These are phyloP conservation scores for Entonaema liquescens DNA, from an alignment of 495 filamentous ascomycete species.

Conservation along the genomic window DNA sequence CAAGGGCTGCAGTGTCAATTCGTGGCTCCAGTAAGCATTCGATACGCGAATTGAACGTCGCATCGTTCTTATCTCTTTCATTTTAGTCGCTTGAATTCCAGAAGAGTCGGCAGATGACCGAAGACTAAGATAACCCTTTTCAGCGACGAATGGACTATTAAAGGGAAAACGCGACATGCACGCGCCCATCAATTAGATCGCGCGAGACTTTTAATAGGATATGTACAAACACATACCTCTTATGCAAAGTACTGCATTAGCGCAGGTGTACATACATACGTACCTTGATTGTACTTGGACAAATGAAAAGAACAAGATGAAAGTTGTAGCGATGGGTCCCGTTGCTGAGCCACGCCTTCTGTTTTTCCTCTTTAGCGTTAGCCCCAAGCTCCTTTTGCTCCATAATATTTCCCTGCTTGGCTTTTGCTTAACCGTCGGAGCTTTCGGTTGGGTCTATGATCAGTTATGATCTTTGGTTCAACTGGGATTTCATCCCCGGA, in stretches of 20 bases:
- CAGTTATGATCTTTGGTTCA: constrained; percentile 18
- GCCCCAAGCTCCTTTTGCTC: background rate
- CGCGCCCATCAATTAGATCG: constrained; percentile 20
- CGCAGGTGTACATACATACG: background rate
- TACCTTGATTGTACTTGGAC: no score
- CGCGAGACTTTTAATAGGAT: constrained; percentile 5
- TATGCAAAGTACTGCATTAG: no score
- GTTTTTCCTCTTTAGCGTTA: constrained; percentile 15
- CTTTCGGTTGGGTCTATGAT: constrained; percentile 31
- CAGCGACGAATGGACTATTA: constrained; percentile 30
- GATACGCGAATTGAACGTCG: constrained; percentile 24
- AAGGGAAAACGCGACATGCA: constrained; percentile 34
- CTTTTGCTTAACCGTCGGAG: constrained; percentile 14
- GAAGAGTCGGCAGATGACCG: constrained; percentile 9
- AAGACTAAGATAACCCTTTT: constrained; percentile 19
- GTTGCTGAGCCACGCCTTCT: constrained; percentile 30
- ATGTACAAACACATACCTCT: no score
- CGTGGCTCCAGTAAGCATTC: constrained; percentile 12
- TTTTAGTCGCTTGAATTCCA: constrained; percentile 18
- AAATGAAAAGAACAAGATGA: background rate
- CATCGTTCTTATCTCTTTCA: constrained; percentile 11
- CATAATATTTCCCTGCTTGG: background rate
- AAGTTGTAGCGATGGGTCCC: constrained; percentile 1
- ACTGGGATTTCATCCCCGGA: constrained; percentile 29
- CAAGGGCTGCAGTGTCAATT: no score